These are phyloP conservation scores for Hydnum rufescens DNA, from an alignment of 768 basidiomycete species.

Conservation along the genomic window DNA sequence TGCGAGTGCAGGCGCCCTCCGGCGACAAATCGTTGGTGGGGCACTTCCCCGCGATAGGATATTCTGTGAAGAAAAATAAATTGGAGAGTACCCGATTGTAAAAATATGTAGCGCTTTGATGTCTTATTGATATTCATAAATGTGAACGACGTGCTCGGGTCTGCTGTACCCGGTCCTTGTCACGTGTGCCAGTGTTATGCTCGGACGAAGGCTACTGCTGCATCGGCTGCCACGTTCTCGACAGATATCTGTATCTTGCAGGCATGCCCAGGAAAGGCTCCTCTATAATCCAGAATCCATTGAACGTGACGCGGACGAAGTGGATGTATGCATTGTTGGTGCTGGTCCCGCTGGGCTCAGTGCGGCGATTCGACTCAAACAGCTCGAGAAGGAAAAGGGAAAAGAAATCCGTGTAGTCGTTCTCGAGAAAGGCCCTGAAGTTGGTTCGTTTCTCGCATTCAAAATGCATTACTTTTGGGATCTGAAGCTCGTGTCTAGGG, in stretches of 20 bases:
- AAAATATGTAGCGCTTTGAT: too few species aligned
- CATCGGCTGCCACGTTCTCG: too few species aligned
- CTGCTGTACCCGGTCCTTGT: too few species aligned
- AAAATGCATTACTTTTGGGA: neutral
- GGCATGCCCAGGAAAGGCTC: too few species aligned
- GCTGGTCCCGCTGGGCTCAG: conserved; percentile 88
- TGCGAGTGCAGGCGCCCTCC: neutral
- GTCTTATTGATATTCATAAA: too few species aligned
- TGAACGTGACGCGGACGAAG: conserved; percentile 74
- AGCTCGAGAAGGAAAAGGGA: conserved; percentile 64
- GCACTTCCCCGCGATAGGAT: neutral
- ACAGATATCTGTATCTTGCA: too few species aligned
- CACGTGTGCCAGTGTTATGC: too few species aligned
- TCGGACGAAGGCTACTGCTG: too few species aligned
- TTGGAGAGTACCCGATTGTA: too few species aligned
- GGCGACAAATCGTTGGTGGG: neutral
- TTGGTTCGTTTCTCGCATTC: conserved; percentile 36
- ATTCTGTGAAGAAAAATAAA: too few species aligned
- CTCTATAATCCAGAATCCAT: conserved; percentile 32
- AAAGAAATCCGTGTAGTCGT: conserved; percentile 80
- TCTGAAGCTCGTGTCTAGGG: conserved; percentile 26
- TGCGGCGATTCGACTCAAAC: conserved; percentile 91
- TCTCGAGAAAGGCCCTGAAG: conserved; percentile 84
- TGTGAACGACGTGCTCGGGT: too few species aligned
- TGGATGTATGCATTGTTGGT: conserved; percentile 95